A percentile compares a stretch with the other conserved stretches of the same genome.
phyloP scores from a whole-genome alignment of 1,139 yeast genomes.

The Sugiyamaella japonica region DNA sequence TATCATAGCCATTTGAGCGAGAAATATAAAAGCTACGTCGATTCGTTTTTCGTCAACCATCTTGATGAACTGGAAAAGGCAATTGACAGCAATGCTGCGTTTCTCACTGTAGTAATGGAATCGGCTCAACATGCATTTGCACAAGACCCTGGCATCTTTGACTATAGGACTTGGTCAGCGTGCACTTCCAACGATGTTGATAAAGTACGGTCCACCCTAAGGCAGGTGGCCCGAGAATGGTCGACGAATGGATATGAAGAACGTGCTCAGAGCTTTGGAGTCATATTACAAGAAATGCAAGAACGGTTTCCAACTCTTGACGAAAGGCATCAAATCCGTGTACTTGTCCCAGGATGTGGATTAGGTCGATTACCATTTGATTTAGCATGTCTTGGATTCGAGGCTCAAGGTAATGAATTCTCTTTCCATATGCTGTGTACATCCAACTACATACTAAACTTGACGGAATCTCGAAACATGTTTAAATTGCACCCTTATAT shows the following conservation, averaged over 20 bases:
- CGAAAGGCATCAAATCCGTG: constrained; percentile 40
- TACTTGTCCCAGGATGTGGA: constrained; percentile 83
- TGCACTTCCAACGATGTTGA: constrained; percentile 53
- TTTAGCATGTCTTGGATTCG: constrained; percentile 63
- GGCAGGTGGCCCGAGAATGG: constrained; percentile 79
- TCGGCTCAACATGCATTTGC: constrained; percentile 57
- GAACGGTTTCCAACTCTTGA: constrained; percentile 44
- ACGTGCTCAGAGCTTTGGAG: constrained; percentile 49
- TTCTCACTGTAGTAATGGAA: constrained; percentile 48
- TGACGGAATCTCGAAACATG: constrained; percentile 51
- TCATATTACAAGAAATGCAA: constrained; percentile 50
- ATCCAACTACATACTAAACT: constrained; percentile 64
- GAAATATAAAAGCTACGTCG: constrained; percentile 25
- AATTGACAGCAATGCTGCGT: constrained; percentile 51
- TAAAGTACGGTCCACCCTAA: constrained; percentile 60
- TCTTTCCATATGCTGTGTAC: constrained; percentile 77
- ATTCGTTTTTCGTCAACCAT: constrained; percentile 37
- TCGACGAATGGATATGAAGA: constrained; percentile 59
- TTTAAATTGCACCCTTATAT: constrained; percentile 69
- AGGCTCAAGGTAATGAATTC: constrained; percentile 83
- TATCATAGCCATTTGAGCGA: constrained; percentile 21
- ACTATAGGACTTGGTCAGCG: constrained; percentile 46
- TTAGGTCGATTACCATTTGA: constrained; percentile 78
- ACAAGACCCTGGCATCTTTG: constrained; percentile 35
- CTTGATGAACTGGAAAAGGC: constrained; percentile 48